These are phyloP conservation scores for Mimosa bimucronata DNA, from an alignment of 306 rosid species.

Conservation along the genomic window DNA sequence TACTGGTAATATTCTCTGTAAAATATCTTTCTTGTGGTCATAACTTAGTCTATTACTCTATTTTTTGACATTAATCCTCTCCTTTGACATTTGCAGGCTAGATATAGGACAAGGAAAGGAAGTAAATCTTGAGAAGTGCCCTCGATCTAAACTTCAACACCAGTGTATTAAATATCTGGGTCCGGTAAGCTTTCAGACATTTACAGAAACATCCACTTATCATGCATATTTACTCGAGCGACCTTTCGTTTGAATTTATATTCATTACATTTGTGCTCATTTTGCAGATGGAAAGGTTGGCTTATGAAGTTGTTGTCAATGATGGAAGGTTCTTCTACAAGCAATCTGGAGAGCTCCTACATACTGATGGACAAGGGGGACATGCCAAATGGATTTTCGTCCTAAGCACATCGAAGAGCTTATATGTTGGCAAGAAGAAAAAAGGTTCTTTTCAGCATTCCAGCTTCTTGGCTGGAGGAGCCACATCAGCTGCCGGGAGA, in stretches of 20 bases:
- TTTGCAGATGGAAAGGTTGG: conserved; percentile 64
- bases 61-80: background rate
- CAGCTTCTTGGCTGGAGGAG: conserved; percentile 75
- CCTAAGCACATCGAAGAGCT: conserved; percentile 61
- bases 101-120: conserved; percentile 11
- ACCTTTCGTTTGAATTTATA: background rate
- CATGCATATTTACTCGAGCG: conserved; percentile 18
- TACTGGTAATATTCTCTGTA: conserved; percentile 56
- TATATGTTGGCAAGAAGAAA: conserved; percentile 71
- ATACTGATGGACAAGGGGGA: conserved; percentile 38
- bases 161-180: conserved; percentile 27
- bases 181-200: conserved; percentile 54
- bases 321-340: conserved; percentile 61
- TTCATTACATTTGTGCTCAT: background rate
- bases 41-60: background rate
- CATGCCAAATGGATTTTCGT: conserved; percentile 72
- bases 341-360: conserved; percentile 59
- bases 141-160: conserved; percentile 1
- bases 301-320: conserved; percentile 59
- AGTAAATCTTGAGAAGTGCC: conserved; percentile 7
- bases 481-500: conserved; percentile 78
- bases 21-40: conserved; percentile 3
- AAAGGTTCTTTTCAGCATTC: conserved; percentile 47
- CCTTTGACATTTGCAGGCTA: conserved; percentile 42
- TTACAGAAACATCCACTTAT: conserved; percentile 8